Evolutionary conservation across 495 filamentous ascomycete species (phyloP).

Genomic region (Lasiosphaeris hirsuta): DNA sequence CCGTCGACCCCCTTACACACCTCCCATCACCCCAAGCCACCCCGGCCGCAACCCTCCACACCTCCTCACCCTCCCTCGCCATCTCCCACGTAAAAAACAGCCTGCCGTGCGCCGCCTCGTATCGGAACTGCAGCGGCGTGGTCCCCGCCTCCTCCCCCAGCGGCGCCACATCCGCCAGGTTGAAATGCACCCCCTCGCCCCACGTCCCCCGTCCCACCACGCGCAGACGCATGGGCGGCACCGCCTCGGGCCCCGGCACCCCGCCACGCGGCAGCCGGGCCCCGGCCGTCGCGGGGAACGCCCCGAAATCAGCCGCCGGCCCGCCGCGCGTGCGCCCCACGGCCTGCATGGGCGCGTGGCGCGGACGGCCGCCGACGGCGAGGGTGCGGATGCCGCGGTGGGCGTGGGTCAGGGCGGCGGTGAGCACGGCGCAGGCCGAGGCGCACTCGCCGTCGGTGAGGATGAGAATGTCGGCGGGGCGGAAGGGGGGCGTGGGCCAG

Average conservation of each 20-base stretch:
- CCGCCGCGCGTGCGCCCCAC: constrained; percentile 59
- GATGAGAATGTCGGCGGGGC: constrained; percentile 41
- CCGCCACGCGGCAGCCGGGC: neutral
- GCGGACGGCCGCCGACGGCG: constrained; percentile 58
- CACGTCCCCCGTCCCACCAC: neutral
- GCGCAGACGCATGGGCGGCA: neutral
- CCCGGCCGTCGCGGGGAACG: too few species aligned
- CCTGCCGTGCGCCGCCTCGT: constrained; percentile 53
- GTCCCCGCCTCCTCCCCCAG: constrained; percentile 17
- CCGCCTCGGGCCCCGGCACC: neutral
- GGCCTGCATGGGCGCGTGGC: constrained; percentile 56
- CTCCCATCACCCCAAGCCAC: constrained; percentile 28
- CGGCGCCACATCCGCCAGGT: constrained; percentile 10
- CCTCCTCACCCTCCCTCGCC: constrained; percentile 39
- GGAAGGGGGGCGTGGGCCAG: constrained; percentile 24
- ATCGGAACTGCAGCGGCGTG: constrained; percentile 49
- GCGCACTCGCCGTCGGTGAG: constrained; percentile 61
- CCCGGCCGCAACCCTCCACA: constrained; percentile 47
- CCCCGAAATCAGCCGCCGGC: constrained; percentile 17
- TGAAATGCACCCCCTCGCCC: neutral
- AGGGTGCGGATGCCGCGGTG: constrained; percentile 58
- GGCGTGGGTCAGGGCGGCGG: constrained; percentile 52
- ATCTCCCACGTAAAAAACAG: constrained; percentile 54
- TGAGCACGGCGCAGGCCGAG: constrained; percentile 61
- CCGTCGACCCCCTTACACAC: constrained; percentile 18